Percentiles rank a stretch among this genome's conserved stretches.
phyloP scores from a whole-genome alignment of 441 rosid genomes.

The Biscutella laevigata region DNA sequence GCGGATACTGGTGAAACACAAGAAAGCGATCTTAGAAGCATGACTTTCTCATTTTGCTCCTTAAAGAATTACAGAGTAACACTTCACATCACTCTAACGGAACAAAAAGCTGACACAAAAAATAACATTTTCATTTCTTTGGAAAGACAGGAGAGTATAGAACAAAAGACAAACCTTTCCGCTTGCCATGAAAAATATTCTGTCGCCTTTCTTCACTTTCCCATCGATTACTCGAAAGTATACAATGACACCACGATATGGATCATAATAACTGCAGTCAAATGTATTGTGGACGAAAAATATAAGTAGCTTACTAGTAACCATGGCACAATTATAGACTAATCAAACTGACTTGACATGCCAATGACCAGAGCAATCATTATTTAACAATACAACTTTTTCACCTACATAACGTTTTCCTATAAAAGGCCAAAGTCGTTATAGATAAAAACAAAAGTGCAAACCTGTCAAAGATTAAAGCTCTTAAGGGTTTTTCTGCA shows the following conservation, averaged over 20 bases:
- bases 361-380: neutral
- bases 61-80: neutral
- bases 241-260: conserved; percentile 93
- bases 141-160: conserved; percentile 3
- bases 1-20: neutral
- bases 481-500: conserved; percentile 56
- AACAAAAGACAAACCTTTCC: conserved; percentile 42
- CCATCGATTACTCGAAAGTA: conserved; percentile 96
- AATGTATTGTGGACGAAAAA: neutral
- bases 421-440: neutral
- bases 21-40: neutral
- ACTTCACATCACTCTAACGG: neutral
- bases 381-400: neutral
- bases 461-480: conserved; percentile 93
- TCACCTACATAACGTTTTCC: neutral
- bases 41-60: neutral
- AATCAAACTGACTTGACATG: neutral
- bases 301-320: conserved; percentile 2
- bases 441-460: conserved; percentile 10
- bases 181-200: conserved; percentile 89
- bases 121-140: neutral
- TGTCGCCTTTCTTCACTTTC: conserved; percentile 82
- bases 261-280: conserved; percentile 80
- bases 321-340: neutral
- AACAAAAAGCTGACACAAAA: neutral